Evolutionary conservation across 1,139 yeast species (phyloP), one percentile per base, ranked within the genome.

Genomic region (Suhomyces anneliseae): DNA sequence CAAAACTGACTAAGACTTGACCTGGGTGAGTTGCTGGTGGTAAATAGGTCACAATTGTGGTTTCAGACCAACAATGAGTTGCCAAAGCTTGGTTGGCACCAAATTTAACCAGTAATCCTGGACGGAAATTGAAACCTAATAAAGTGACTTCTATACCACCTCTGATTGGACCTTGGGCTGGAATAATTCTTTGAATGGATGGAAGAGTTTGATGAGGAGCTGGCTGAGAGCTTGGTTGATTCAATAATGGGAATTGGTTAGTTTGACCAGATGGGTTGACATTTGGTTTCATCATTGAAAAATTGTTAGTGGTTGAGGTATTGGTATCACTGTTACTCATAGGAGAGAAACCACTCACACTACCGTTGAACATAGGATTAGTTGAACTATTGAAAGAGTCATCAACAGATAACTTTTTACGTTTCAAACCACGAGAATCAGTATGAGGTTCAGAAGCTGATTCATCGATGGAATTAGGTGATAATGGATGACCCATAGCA

Each of bases 61-160:
- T 81, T 39, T 88, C 95, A 41, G 95, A 89, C 98, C 98, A 93
- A 65, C 96, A 90, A 62, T 90, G 97, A 2, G 97, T 90, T 1
- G 96, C 88, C 43, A 89, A 72, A 0, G 97, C 95, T 52, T 79
- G 76, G 60, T 83, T 85, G 7, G 87, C 82, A 40, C 99, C 99
- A 68, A 93, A 93, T 64, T 87, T 85, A 19, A 92, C 96, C 34
- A 76, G 72, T 52, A 90, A 74, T 1, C 95, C 96, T 11, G 88
- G 87, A 48, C 84, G 82, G 73, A 93, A 92, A 52, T 90, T 89
- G 47, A 83, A 79, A 4, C 99, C 99, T 39, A 93, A 72, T 40
- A 93, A 70, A 0, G 98, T 93, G 7, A 93, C 89, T 62, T 93
- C 99, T 38, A 90, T 87, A 39, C 99, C 99, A 52, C 99, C 99